Base-by-base conservation (phyloP, 352 stramenopile genomes). In the Pythium biforme region DNA sequence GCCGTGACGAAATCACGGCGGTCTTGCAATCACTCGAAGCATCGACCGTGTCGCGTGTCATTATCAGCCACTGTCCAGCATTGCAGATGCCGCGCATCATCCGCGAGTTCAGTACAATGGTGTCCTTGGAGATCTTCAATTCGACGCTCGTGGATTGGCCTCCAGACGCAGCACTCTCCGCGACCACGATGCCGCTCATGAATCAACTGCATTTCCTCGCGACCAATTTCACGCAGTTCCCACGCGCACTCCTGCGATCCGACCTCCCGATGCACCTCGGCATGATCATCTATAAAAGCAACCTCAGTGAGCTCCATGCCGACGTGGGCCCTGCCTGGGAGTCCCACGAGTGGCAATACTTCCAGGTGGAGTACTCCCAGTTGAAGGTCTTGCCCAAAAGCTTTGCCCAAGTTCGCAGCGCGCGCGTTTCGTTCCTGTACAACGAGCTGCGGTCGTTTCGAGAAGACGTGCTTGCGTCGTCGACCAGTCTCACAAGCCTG, bases 51-150 rank as follows among this genome's bases (percentile, higher is more conserved):
- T 34, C 46, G 25, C 46, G 46, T 7, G 5, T 52, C 6, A 31
- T 52, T 12, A 34, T 52, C 46, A 52, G 46, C 23, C 46, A 52
- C 46, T 52, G 46, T n/a, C 46, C 46, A 12, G 22, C 46, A 8
- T 19, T 52, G 5, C 22, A 52, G 25, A 34, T 52, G 22, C 46
- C 46, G 6, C 9, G 27, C 4, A 33, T 15, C 12, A 33, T 52
- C 23, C 17, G 17, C 9, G 46, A 34, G 12, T 52, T 52, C 11
- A 27, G 23, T 17, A 20, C 25, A 11, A 14, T 52, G 12, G 27
- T 34, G 4, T 20, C 46, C 17, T 9, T 52, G 22, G 46, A 27
- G 14, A 52, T 31, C 20, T 52, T 52, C 46, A 52, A 52, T 11
- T 52, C 22, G 5, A 52, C 46, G 0, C 2, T 52, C 14, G 23